These are phyloP conservation scores for Metahyphopichia silvanorum DNA, from an alignment of 805 yeast genomes.

Conservation along the genomic window DNA sequence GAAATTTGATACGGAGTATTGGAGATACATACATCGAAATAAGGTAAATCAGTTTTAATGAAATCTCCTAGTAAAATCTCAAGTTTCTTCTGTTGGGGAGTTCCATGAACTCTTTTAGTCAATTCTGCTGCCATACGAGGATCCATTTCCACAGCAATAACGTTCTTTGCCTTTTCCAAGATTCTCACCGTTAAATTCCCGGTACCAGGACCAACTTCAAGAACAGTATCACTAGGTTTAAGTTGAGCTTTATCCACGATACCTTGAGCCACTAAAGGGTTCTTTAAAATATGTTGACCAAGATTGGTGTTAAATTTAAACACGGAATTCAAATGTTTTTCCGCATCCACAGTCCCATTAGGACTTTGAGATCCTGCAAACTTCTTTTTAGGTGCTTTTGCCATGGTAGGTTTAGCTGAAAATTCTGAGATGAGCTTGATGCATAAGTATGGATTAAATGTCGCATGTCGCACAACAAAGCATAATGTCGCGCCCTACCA, in stretches of 20 bases:
- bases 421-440: conserved; percentile 3
- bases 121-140: conserved; percentile 99
- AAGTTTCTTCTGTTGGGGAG: conserved; percentile 86
- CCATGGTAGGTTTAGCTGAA: conserved; percentile 37
- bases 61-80: conserved; percentile 94
- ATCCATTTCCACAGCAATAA: conserved; percentile 97
- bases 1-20: conserved; percentile 98
- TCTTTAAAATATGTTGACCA: conserved; percentile 95
- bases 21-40: conserved; percentile 92
- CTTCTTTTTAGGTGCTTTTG: conserved; percentile 63
- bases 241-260: conserved; percentile 95
- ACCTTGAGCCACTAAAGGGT: conserved; percentile 96
- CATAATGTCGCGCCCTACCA: too few species aligned
- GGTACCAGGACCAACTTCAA: conserved; percentile 99
- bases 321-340: conserved; percentile 71
- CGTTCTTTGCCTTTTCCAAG: conserved; percentile 86
- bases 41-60: conserved; percentile 92
- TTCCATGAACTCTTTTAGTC: conserved; percentile 95
- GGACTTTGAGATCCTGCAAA: conserved; percentile 46
- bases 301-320: conserved; percentile 95
- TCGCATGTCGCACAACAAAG: too few species aligned
- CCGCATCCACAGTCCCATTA: conserved; percentile 61
- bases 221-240: conserved; percentile 85
- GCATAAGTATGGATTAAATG: too few species aligned
- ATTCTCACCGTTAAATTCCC: conserved; percentile 95